Evolutionary conservation across 176 grass and related monocot species (phyloP), one percentile per base, ranked within the genome.

Genomic region (Themeda triandra): DNA sequence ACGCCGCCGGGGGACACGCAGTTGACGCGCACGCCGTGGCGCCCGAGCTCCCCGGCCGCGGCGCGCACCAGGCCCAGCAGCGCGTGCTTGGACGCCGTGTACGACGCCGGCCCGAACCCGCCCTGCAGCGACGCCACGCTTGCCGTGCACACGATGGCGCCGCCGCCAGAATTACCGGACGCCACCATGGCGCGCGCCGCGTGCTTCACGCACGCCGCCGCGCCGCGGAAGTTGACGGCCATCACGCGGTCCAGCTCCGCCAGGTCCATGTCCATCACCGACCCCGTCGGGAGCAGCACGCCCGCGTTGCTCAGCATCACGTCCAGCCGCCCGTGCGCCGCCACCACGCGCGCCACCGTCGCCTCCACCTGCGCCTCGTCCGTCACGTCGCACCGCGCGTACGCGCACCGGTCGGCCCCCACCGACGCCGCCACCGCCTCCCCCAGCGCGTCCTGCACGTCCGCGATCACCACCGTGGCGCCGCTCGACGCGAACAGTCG

Each of bases 261-360:
- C 28, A 92, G 60, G 90, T 92, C 86, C 78, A 88, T 80, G 6
- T 94, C 90, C 41, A 83, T 58, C 13, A 97, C 76, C 2, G 90
- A 65, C 13, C 73, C 73, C 63, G 88, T 85, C 14, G 62, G 63
- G 58, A 86, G 83, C 14, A 94, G 67, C 80, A 94, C 85, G 13
- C 94, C 92, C 13, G 92, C 94, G 87, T 97, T 97, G 89, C 89
- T 97, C 33, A 88, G 70, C 92, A 97, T 94, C 14, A 94, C 80
- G 80, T 97, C 92, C 0, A 97, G 86, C n/a, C 90, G 88, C 53
- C 94, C 92, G 77, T 94, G 70, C 68, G 80, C 84, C 0, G 87
- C 69, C 45, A 94, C 83, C 11, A 46, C 86, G 6, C 67, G 73
- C 9, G 35, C 85, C 69, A 92, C 92, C 44, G 84, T 41, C 3